phyloP scores from a whole-genome alignment of 164 flowering plant species.

The Macadamia tetraphylla region DNA sequence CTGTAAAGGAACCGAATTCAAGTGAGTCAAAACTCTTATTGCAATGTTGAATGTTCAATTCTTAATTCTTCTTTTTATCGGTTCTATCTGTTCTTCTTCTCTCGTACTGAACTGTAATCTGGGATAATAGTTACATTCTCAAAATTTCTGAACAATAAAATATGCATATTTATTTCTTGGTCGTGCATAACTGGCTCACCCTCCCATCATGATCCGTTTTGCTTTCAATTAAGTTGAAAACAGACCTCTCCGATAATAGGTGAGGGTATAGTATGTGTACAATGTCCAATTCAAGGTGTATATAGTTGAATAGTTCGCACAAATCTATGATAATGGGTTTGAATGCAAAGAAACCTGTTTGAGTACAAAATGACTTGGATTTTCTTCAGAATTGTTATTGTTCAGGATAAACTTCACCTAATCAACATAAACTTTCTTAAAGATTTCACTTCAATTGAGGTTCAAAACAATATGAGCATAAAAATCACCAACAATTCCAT shows the following conservation, averaged over 20 bases:
- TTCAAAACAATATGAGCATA: neutral
- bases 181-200: neutral
- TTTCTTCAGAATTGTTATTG: neutral
- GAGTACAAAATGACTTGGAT: neutral
- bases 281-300: neutral
- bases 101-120: neutral
- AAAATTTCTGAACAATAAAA: neutral
- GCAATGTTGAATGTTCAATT: neutral
- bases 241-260: no score
- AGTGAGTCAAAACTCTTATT: constrained; percentile 43
- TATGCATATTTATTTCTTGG: neutral
- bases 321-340: no score
- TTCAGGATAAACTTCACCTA: neutral
- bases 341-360: neutral
- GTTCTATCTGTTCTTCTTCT: no score
- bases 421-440: neutral
- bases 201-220: neutral
- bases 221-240: neutral
- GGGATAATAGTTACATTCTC: neutral
- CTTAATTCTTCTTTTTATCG: neutral
- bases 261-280: no score
- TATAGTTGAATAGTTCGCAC: neutral
- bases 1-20: constrained; percentile 48
- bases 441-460: neutral
- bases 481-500: neutral